Base-by-base conservation (phyloP, 108 stramenopile species). In the Skeletonema marinoi region DNA sequence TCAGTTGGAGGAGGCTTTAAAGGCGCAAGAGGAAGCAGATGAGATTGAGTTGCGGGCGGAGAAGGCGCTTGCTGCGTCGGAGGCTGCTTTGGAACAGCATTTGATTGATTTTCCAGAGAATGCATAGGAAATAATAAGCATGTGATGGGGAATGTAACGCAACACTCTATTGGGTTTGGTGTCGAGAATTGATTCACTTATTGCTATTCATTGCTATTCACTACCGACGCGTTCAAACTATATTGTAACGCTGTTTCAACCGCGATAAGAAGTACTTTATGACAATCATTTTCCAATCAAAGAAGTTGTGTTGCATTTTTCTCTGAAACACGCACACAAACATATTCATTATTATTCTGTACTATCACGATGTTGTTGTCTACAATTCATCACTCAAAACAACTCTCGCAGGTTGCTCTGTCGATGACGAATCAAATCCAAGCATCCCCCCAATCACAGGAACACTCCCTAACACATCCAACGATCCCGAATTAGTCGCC, bases 21-120 rank as follows among this genome's bases (percentile, higher is more conserved):
- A 75, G 36, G 87, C 86, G 8, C 48, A 70, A n/a, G 62, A 82
- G 33, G 73, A 77, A 68, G 89, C 89, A 13, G 87, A 88, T 71
- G 72, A 64, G 66, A 77, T 90, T 46, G 85, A 88, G 66, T 31
- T 25, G 32, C n/a, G 44, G 64, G 89, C 87, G 6, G 87, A 88
- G 61, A 81, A 82, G 66, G 89, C 87, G 3, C 67, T 90, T 60
- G 65, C 64, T 58, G 70, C 63, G 17, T 80, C 83, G 10, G 85
- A 88, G 69, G 78, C 58, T 11, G 66, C 44, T 3, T 84, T 90
- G 68, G 82, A 82, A 32, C 85, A 90, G 54, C 80, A 88, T 73
- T 59, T 88, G 71, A 78, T 76, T 42, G 87, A 90, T 78, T 88
- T 85, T 69, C 86, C 89, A 8, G 86, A 88, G 48, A 65, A 60